Base-by-base conservation (phyloP, 805 yeast genomes). In the Sugiyamaella smithiae region DNA sequence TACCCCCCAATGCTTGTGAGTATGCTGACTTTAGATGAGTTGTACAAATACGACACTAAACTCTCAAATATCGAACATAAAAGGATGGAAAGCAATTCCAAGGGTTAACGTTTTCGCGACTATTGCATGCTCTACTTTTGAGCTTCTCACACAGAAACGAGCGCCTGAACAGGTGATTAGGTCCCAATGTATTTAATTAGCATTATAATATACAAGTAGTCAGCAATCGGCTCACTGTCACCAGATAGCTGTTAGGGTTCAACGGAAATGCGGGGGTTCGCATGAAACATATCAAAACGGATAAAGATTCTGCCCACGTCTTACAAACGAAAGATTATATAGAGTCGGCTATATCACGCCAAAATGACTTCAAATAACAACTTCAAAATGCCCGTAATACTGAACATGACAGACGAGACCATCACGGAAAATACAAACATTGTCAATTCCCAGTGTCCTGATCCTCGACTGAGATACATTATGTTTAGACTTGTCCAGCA, bases 401-500 rank as follows among this genome's bases (percentile, higher is more conserved):
- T 41, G 19, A 46, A 53, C 24, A 50, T 53, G 45, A 53, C 53
- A 4, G 55, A 51, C 22, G 55, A 53, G 28, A 53, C 46, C 48
- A 53, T 53, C 44, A 53, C 57, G 26, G 57, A 44, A 26, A 53
- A 53, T 46, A 49, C 53, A 5, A 42, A 51, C 33, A 51, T 53
- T 24, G 24, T 45, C 22, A 45, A 45, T 24, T 45, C 48, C 4
- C 48, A 43, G 43, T 47, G 46, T 37, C 49, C 45, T 45, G 28
- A 51, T 43, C 29, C 53, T 23, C 41, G 51, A 23, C 44, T 48
- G 19, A 36, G 36, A 29, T 45, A 24, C 22, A 33, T 55, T 22
- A 32, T 55, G 25, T 48, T 41, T n/a, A 26, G 53, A 5, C 58
- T 66, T 33, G 64, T 67, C 33, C 67, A 63, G 40, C 71, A 67